phyloP scores from a whole-genome alignment of 805 yeast species.

The Candida krabiensis region DNA sequence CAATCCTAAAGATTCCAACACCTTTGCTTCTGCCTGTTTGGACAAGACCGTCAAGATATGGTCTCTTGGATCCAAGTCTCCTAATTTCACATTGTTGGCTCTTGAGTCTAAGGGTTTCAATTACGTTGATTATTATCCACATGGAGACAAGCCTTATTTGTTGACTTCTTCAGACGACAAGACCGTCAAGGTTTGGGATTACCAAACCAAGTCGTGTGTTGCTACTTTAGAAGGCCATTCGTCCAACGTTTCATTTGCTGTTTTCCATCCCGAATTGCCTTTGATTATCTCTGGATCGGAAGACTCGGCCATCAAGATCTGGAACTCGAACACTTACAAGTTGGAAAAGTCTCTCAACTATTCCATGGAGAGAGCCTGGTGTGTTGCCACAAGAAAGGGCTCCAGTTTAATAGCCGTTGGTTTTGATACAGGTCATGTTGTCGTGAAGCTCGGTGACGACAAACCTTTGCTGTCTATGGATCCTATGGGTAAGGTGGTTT shows the following conservation, averaged over 20 bases:
- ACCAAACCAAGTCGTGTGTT: constrained; percentile 93
- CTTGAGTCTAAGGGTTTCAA: constrained; percentile 94
- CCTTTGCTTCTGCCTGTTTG: constrained; percentile 95
- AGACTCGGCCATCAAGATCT: constrained; percentile 89
- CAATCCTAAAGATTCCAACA: constrained; percentile 96
- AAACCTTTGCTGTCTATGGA: constrained; percentile 95
- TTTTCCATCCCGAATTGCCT: constrained; percentile 97
- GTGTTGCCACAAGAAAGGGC: constrained; percentile 73
- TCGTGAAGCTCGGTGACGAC: constrained; percentile 86
- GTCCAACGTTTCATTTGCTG: constrained; percentile 93
- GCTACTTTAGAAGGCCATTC: constrained; percentile 94
- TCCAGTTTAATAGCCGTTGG: constrained; percentile 87
- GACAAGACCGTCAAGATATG: constrained; percentile 97
- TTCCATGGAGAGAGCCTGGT: constrained; percentile 97
- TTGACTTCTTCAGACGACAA: constrained; percentile 90
- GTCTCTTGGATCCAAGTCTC: constrained; percentile 84
- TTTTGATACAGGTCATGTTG: constrained; percentile 91
- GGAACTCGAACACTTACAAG: constrained; percentile 94
- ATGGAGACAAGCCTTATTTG: constrained; percentile 94
- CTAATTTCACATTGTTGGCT: constrained; percentile 89
- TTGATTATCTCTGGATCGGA: constrained; percentile 94
- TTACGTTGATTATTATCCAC: constrained; percentile 95
- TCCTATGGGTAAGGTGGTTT: constrained; percentile 84
- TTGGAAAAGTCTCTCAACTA: constrained; percentile 88
- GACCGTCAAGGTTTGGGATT: constrained; percentile 91